These are phyloP conservation scores for Talaromyces adpressus DNA, from an alignment of 495 filamentous ascomycete genomes.

Conservation along the genomic window DNA sequence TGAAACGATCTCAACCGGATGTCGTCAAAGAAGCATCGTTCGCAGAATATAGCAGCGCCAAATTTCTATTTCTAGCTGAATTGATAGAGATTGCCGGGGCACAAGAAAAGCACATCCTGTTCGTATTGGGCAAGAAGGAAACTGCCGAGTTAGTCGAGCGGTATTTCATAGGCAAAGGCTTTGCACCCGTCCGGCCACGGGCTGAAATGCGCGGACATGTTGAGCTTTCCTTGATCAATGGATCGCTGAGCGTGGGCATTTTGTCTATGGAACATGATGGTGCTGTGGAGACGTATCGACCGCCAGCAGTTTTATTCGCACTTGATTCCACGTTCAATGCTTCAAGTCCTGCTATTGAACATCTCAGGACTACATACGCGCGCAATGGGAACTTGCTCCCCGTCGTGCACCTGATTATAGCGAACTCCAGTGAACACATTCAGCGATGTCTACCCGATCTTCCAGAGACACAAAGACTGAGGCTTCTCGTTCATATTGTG, in stretches of 20 bases:
- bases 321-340: constrained; percentile 43
- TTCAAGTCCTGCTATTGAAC: constrained; percentile 30
- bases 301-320: constrained; percentile 44
- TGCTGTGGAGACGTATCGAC: constrained; percentile 27
- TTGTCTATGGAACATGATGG: constrained; percentile 34
- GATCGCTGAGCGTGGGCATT: constrained; percentile 41
- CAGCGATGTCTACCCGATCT: constrained; percentile 43
- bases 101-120: constrained; percentile 37
- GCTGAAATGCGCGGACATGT: constrained; percentile 27
- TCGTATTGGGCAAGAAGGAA: constrained; percentile 36
- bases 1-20: constrained; percentile 25
- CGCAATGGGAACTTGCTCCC: constrained; percentile 36
- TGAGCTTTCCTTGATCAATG: constrained; percentile 29
- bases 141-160: constrained; percentile 43
- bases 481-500: constrained; percentile 31
- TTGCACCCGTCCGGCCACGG: constrained; percentile 36
- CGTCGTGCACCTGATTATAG: constrained; percentile 45
- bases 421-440: constrained; percentile 51
- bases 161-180: constrained; percentile 43
- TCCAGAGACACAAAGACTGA: constrained; percentile 28
- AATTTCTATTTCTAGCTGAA: constrained; percentile 49
- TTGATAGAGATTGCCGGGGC: constrained; percentile 37
- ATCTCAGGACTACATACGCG: constrained; percentile 35
- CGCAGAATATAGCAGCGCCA: constrained; percentile 49
- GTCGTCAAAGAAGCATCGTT: constrained; percentile 42